A percentile compares a stretch with the other conserved stretches of the same genome.
These are phyloP conservation scores for Suhomyces anneliseae DNA, from an alignment of 1,139 yeast species.

Conservation along the genomic window DNA sequence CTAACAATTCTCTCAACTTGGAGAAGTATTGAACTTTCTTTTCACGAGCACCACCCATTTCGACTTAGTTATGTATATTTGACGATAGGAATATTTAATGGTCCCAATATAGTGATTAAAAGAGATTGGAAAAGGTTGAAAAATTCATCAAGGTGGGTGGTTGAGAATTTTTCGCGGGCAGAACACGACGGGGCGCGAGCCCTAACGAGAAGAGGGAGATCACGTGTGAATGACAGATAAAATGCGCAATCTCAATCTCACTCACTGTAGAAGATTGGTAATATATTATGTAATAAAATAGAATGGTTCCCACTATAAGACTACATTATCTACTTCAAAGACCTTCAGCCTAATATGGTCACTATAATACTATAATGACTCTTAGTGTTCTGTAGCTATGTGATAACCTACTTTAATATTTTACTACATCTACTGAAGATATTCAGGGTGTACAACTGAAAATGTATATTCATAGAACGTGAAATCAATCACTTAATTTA, in stretches of 20 bases:
- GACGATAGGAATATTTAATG: constrained; percentile 98
- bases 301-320: not conserved
- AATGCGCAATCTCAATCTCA: no score
- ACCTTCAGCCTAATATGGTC: no score
- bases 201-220: not conserved
- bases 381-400: no score
- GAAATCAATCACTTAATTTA: no score
- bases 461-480: no score
- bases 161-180: constrained; percentile 8
- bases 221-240: no score
- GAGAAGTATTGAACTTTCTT: constrained; percentile 93
- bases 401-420: no score
- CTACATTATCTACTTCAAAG: no score
- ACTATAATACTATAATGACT: no score
- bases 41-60: constrained; percentile 99
- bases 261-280: no score
- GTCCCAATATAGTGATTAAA: constrained; percentile 24
- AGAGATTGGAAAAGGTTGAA: not conserved
- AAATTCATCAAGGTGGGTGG: constrained; percentile 2
- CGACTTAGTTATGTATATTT: constrained; percentile 58
- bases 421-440: no score
- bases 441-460: no score
- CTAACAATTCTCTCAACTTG: constrained; percentile 93
- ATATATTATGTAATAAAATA: not conserved
- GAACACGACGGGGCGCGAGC: constrained; percentile 9